A percentile compares a stretch with the other conserved stretches of the same genome.
phyloP scores from a whole-genome alignment of 257 asterid species.

The Eucommia ulmoides region DNA sequence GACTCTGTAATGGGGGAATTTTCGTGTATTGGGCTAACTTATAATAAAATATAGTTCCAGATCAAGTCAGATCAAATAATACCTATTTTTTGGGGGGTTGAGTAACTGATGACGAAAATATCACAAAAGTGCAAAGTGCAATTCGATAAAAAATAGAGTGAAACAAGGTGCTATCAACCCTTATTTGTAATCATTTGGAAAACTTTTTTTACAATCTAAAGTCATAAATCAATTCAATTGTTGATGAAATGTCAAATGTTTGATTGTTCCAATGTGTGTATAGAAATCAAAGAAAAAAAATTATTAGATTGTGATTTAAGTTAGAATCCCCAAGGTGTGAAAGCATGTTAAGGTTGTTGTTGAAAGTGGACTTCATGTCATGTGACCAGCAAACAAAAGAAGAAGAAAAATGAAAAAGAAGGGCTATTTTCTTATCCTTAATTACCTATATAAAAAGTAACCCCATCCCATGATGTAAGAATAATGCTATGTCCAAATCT shows the following conservation, averaged over 20 bases:
- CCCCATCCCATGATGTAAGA: neutral
- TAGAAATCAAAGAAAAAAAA: neutral
- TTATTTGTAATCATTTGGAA: neutral
- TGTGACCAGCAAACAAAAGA: conserved; percentile 10
- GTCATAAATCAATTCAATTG: neutral
- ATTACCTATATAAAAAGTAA: neutral
- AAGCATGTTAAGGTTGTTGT: conserved; percentile 4
- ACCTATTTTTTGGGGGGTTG: neutral
- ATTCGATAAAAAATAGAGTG: neutral
- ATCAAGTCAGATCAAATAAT: neutral
- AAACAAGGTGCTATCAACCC: neutral
- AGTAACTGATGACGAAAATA: neutral
- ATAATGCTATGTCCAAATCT: neutral
- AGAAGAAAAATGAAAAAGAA: too few species aligned
- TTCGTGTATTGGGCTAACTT: too few species aligned
- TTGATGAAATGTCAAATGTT: neutral
- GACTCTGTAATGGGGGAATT: too few species aligned
- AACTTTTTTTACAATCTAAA: neutral
- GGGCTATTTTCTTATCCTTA: conserved; percentile 8
- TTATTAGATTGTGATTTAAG: neutral
- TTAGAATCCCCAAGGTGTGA: conserved; percentile 2
- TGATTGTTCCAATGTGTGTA: neutral
- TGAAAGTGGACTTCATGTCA: conserved; percentile 24
- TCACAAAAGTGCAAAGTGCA: neutral
- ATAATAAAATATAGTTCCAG: neutral